phyloP scores from a whole-genome alignment of 1,284 basidiomycete genomes.

The Puccinia triticina region DNA sequence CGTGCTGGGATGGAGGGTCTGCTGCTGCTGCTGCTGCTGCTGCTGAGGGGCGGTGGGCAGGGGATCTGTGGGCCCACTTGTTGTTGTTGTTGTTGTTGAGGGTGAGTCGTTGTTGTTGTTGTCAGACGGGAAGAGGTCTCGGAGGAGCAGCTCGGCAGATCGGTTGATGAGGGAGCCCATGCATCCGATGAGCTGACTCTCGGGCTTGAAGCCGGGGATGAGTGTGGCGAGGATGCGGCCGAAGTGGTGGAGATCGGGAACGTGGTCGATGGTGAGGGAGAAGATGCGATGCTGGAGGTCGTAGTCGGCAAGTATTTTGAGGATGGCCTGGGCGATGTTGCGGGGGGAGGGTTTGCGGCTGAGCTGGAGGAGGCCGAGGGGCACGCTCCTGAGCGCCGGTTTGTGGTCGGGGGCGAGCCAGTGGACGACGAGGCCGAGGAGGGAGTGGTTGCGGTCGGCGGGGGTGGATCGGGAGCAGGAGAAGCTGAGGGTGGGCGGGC shows the following conservation, averaged over 20 bases:
- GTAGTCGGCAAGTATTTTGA: background rate
- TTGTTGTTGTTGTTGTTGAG: too few relatives aligned
- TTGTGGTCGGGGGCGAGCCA: conserved; percentile 24
- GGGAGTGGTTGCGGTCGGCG: conserved; percentile 4
- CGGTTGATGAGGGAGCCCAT: conserved; percentile 18
- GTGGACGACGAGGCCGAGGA: background rate
- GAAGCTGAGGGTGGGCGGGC: background rate
- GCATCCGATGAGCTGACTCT: conserved; percentile 8
- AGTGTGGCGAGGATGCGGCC: background rate
- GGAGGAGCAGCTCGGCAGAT: conserved; percentile 9
- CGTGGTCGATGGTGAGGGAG: conserved; percentile 15
- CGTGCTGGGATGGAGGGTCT: background rate
- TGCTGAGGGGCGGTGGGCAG: too few relatives aligned
- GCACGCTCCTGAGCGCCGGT: conserved; percentile 1
- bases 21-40: too few relatives aligned
- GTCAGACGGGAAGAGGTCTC: background rate
- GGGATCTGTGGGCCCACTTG: background rate
- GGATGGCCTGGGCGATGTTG: conserved; percentile 1
- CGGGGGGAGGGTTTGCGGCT: background rate
- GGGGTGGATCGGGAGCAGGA: background rate
- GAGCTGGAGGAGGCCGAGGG: conserved; percentile 1
- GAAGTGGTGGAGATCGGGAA: conserved; percentile 10
- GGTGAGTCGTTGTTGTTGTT: too few relatives aligned
- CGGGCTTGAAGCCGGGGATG: conserved; percentile 20
- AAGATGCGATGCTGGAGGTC: conserved; percentile 4